Evolutionary conservation across 129 eudicot genomes (phyloP).

Genomic region (Helianthus annuus): DNA sequence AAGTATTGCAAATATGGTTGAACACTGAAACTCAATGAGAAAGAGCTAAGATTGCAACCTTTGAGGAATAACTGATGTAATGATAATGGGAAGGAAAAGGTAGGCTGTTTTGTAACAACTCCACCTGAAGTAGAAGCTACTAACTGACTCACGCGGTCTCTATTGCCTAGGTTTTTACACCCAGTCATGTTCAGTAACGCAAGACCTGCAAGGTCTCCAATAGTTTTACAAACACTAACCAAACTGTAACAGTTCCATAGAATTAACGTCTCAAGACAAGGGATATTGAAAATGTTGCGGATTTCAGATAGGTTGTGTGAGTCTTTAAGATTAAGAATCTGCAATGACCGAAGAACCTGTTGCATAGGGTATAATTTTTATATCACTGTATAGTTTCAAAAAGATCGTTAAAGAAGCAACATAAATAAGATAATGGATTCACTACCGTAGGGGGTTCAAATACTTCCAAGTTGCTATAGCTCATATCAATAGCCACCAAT

Average conservation of each 20-base stretch:
- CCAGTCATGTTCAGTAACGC: constrained; percentile 18
- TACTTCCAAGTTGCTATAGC: constrained; percentile 20
- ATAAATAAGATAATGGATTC: neutral
- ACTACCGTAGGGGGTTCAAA: constrained; percentile 12
- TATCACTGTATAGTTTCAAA: neutral
- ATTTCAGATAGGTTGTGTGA: constrained; percentile 4
- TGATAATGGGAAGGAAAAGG: constrained; percentile 17
- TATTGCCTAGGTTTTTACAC: neutral
- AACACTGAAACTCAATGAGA: constrained; percentile 11
- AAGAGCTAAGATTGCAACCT: constrained; percentile 9
- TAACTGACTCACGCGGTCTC: neutral
- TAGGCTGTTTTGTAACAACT: neutral
- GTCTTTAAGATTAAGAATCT: constrained; percentile 37
- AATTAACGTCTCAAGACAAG: constrained; percentile 28
- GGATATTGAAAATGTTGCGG: constrained; percentile 14
- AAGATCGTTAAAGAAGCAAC: constrained; percentile 18
- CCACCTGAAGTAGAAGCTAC: neutral
- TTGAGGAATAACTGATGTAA: constrained; percentile 15
- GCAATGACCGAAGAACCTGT: constrained; percentile 29
- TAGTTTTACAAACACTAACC: constrained; percentile 25
- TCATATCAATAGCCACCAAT: constrained; percentile 19
- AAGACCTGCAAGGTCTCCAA: constrained; percentile 4
- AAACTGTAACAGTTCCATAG: constrained; percentile 20
- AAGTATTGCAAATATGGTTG: constrained; percentile 23
- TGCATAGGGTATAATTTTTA: neutral